Evolutionary conservation across 148 eudicot species (phyloP).

Genomic region (Fagopyrum tataricum): DNA sequence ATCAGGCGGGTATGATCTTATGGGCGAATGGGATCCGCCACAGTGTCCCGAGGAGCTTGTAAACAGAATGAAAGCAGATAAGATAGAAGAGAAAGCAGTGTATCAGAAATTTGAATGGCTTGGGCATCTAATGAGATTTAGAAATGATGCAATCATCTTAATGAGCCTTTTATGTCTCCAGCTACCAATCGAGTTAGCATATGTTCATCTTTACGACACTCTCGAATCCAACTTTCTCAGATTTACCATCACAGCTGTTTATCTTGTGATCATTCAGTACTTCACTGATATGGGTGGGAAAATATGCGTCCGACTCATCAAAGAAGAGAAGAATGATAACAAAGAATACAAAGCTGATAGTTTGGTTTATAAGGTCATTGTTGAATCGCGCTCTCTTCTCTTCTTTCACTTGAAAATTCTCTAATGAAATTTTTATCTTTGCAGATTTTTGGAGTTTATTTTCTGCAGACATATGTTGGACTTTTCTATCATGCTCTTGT

Average conservation of each 20-base stretch:
- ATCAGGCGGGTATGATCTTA: slow-evolving; percentile 38
- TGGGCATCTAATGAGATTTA: slow-evolving; percentile 66
- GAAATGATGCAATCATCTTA: slow-evolving; percentile 68
- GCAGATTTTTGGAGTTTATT: slow-evolving; percentile 89
- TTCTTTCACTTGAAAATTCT: too few species aligned
- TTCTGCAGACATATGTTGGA: slow-evolving; percentile 94
- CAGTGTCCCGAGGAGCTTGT: slow-evolving; percentile 39
- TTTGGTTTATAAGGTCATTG: slow-evolving; percentile 68
- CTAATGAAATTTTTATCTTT: not conserved
- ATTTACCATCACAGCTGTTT: slow-evolving; percentile 72
- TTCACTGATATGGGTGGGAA: slow-evolving; percentile 73
- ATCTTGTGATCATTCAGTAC: slow-evolving; percentile 75
- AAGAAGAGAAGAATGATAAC: slow-evolving; percentile 53
- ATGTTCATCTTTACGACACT: slow-evolving; percentile 87
- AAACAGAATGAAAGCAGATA: slow-evolving; percentile 45
- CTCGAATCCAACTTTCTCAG: slow-evolving; percentile 52
- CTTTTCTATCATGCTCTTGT: slow-evolving; percentile 79
- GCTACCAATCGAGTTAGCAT: slow-evolving; percentile 85
- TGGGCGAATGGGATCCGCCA: slow-evolving; percentile 41
- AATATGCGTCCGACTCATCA: slow-evolving; percentile 67
- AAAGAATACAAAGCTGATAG: slow-evolving; percentile 73
- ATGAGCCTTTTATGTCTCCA: slow-evolving; percentile 80
- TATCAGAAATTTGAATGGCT: slow-evolving; percentile 82
- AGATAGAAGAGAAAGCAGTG: slow-evolving; percentile 41
- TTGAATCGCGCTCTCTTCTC: not conserved